Conservation (phyloP, 108 stramenopile genomes). For the Skeletonema potamos region DNA sequence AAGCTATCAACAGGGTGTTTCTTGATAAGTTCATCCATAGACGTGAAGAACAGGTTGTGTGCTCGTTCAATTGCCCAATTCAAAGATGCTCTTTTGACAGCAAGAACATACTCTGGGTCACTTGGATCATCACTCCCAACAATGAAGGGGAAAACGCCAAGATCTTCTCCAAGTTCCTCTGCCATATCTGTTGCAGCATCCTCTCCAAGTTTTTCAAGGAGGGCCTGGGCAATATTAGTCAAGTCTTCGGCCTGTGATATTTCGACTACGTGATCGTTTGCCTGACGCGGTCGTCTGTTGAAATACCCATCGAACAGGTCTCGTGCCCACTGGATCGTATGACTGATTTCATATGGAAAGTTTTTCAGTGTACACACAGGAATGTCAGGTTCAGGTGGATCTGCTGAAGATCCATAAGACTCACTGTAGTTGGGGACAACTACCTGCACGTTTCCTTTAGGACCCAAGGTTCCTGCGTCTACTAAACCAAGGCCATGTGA, state of each 20-base stretch:
- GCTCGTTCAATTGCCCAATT: conserved; percentile 69
- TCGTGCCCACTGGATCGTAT: conserved; percentile 91
- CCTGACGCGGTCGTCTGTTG: conserved; percentile 71
- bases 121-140: conserved; percentile 23
- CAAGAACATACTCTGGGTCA: conserved; percentile 36
- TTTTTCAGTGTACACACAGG: conserved; percentile 90
- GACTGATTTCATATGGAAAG: conserved; percentile 88
- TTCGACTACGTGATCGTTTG: conserved; percentile 62
- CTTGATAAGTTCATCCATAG: conserved; percentile 59
- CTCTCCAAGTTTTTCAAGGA: conserved; percentile 59
- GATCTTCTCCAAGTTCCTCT: conserved; percentile 68
- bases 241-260: conserved; percentile 30
- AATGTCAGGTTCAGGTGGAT: conserved; percentile 87
- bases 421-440: conserved; percentile 83
- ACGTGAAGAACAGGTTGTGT: conserved; percentile 51
- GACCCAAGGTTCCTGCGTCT: conserved; percentile 85
- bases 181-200: conserved; percentile 70
- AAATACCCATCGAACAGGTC: conserved; percentile 88
- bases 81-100: conserved; percentile 45
- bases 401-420: conserved; percentile 84
- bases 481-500: conserved; percentile 67
- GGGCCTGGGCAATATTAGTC: conserved; percentile 38
- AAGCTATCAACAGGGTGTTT: conserved; percentile 89
- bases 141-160: conserved; percentile 40
- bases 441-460: conserved; percentile 91